These are phyloP conservation scores for Erodium texanum DNA, from an alignment of 441 rosid genomes.

Conservation along the genomic window DNA sequence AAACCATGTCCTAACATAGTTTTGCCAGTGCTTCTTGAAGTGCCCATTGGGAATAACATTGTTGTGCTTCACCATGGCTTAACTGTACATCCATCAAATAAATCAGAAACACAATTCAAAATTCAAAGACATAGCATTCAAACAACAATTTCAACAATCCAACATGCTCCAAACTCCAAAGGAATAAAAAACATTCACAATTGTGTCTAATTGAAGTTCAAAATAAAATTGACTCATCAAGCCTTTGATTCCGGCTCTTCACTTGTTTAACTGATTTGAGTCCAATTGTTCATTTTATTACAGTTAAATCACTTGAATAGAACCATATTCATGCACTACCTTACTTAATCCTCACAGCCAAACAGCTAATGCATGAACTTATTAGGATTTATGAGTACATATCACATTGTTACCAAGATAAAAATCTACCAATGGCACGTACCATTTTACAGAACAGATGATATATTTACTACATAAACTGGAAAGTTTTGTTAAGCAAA, in stretches of 20 bases:
- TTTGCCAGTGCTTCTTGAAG: conserved; percentile 85
- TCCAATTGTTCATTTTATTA: too few species aligned
- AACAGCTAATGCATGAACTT: too few species aligned
- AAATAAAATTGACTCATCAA: too few species aligned
- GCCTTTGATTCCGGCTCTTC: too few species aligned
- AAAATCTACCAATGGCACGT: neutral
- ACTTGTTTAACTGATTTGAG: too few species aligned
- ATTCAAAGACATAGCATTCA: neutral
- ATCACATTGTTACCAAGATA: neutral
- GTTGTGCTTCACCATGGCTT: conserved; percentile 61
- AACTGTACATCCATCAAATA: conserved; percentile 18
- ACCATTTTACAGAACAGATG: neutral
- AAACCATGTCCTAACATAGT: conserved; percentile 77
- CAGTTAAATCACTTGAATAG: too few species aligned
- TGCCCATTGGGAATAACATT: conserved; percentile 68
- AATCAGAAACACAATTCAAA: neutral
- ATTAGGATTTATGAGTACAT: neutral
- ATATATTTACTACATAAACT: neutral
- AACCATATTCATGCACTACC: too few species aligned
- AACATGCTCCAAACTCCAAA: too few species aligned
- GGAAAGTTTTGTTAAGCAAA: neutral
- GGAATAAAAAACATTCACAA: too few species aligned
- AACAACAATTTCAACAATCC: too few species aligned
- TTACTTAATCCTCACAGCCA: too few species aligned
- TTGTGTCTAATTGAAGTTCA: too few species aligned